phyloP scores from a whole-genome alignment of 345 rosid species.

The Acer saccharum region DNA sequence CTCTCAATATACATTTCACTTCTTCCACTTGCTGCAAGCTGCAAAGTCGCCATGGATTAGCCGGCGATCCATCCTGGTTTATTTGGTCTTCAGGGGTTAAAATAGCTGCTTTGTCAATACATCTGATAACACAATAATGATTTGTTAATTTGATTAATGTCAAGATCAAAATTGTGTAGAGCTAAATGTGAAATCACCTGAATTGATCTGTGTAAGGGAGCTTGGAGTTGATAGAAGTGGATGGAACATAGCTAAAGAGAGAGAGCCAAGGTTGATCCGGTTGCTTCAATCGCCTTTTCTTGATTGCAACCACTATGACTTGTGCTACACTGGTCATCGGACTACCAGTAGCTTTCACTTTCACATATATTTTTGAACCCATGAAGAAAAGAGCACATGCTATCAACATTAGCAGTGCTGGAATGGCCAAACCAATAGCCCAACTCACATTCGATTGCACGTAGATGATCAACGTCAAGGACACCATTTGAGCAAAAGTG shows the following conservation, averaged over 20 bases:
- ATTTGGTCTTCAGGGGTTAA: constrained; percentile 30
- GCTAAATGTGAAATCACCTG: constrained; percentile 31
- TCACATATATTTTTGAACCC: constrained; percentile 70
- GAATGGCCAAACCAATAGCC: constrained; percentile 73
- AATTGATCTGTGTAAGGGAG: constrained; percentile 52
- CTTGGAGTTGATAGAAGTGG: constrained; percentile 42
- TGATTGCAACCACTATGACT: constrained; percentile 33
- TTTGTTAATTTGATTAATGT: background rate
- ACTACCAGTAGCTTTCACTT: constrained; percentile 74
- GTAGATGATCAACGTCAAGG: constrained; percentile 69
- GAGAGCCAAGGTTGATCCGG: constrained; percentile 37
- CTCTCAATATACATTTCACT: constrained; percentile 50
- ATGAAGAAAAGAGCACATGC: constrained; percentile 54
- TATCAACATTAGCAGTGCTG: constrained; percentile 64
- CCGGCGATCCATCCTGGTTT: constrained; percentile 51
- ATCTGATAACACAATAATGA: constrained; percentile 20
- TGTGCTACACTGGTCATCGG: constrained; percentile 61
- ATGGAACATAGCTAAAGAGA: constrained; percentile 36
- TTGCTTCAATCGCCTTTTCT: constrained; percentile 29
- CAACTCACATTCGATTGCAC: constrained; percentile 78
- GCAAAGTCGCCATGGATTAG: constrained; percentile 52
- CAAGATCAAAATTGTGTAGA: background rate
- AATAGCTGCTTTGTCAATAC: constrained; percentile 53
- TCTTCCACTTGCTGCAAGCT: constrained; percentile 62
- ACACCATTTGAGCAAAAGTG: constrained; percentile 73